Evolutionary conservation across 2,329 filamentous ascomycete species (phyloP).

Genomic region (Ploettnerulaceae sp.): DNA sequence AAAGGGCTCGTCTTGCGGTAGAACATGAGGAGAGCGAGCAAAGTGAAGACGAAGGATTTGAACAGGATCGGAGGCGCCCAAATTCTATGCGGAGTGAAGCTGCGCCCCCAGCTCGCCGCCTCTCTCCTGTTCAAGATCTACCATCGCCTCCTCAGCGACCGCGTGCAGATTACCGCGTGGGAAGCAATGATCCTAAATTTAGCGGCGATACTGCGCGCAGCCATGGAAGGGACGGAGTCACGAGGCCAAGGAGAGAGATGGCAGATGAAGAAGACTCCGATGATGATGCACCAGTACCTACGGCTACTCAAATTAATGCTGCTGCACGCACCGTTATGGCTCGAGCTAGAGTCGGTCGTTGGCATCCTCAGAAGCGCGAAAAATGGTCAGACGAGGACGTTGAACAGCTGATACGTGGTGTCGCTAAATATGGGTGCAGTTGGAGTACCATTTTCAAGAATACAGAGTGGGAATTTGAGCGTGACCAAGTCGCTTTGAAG

Average conservation of each 20-base stretch:
- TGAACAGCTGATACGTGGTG: slow-evolving; percentile 43
- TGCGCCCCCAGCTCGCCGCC: slow-evolving; percentile 1
- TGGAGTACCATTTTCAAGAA: slow-evolving; percentile 44
- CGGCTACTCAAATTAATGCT: slow-evolving; percentile 10
- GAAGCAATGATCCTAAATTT: background rate
- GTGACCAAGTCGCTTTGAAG: slow-evolving; percentile 48
- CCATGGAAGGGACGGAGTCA: background rate
- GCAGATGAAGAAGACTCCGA: slow-evolving; percentile 10
- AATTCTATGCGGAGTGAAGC: slow-evolving; percentile 17
- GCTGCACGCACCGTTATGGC: slow-evolving; percentile 6
- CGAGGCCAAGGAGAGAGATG: background rate
- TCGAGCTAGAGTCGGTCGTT: background rate
- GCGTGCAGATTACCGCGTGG: background rate
- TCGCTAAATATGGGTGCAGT: slow-evolving; percentile 40
- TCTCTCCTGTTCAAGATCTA: slow-evolving; percentile 1
- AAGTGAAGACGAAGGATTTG: slow-evolving; percentile 25
- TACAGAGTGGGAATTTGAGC: slow-evolving; percentile 32
- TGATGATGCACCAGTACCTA: slow-evolving; percentile 9
- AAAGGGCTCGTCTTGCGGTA: background rate
- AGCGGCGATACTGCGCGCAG: slow-evolving; percentile 19
- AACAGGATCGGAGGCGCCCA: slow-evolving; percentile 21
- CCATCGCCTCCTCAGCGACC: slow-evolving; percentile 8
- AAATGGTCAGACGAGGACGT: slow-evolving; percentile 39
- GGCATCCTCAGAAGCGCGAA: slow-evolving; percentile 11
- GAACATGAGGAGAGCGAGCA: slow-evolving; percentile 13